Evolutionary conservation across 148 eudicot species (phyloP), one percentile per base, ranked within the genome.

Genomic region (Arctostaphylos glauca): DNA sequence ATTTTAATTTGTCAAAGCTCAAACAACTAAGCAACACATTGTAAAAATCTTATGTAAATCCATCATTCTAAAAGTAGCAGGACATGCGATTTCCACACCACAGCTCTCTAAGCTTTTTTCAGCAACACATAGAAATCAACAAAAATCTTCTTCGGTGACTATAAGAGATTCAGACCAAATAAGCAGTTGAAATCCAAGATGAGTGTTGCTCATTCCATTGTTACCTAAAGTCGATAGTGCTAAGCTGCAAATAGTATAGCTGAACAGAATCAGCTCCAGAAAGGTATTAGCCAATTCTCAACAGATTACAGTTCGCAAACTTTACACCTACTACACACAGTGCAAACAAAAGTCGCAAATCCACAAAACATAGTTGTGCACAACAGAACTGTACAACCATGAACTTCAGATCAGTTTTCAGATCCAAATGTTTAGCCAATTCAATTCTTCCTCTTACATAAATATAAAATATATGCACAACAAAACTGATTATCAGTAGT

Each of bases 151-250:
- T 74, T 31, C 77, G 48, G 54, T 48, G 76, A 19, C 52, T 18
- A 49, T 5, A 12, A 74, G 13, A 74, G 78, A 9, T 50, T 77
- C 59, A 50, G 44, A 50, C 38, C 21, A 3, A 2, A 31, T 54
- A 18, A 54, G 59, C 60, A 76, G 44, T 53, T 38, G 54, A 54
- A 21, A 77, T 53, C 79, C 19, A 77, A 77, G 64, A 54, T 13
- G 0, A 25, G n/a, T 8, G 62, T 54, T 31, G 25, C n/a, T 41
- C 47, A 31, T 31, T 31, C 47, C 31, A 47, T 76, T 54, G 18
- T 21, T 53, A 7, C 64, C 19, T 14, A 74, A 52, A 55, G 62
- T 76, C 62, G 14, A n/a, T 43, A 25, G 52, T 23, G 52, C 7
- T 12, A 25, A 76, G n/a, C 43, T 2, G 19, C 2, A 14, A 76